Base-by-base conservation (phyloP, 2,329 filamentous ascomycete genomes). In the Pestalotiopsis sp. region DNA sequence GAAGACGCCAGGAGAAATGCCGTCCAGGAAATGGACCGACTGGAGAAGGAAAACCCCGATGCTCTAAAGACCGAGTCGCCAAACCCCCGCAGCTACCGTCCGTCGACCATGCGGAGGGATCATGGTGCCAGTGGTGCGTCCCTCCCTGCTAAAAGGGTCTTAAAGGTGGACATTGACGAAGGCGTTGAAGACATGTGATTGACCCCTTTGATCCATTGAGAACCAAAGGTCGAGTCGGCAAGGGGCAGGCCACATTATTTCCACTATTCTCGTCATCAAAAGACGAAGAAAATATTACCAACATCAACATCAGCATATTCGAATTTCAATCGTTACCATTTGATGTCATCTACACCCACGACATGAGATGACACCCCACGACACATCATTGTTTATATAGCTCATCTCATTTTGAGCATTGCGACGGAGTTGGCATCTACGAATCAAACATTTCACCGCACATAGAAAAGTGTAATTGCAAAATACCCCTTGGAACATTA, bases 1-100 rank as follows among this genome's bases (percentile, higher is more conserved):
- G 81, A 81, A 9, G 86, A 91, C 67, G 89, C 94, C 1, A 83
- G 90, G 64, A 86, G 87, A 39, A 81, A 88, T 66, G 89, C 91
- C 17, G 83, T 83, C 57, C 84, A 84, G 65, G 90, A 93, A 78
- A 85, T 89, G 71, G 84, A 86, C 65, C 86, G 87, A 27, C 77
- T 90, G 23, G 76, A 83, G 67, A 82, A 83, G 14, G 87, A 91
- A 70, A 85, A 87, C 68, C 82, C 85, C 1, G 68, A 68, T 14
- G 68, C 67, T n/a, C 12, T 59, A 5, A 66, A 71, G 27, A 57
- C 68, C 14, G 74, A 77, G 49, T 72, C 81, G 52, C 74, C 75
- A 41, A 85, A 83, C 75, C 76, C 81, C 17, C 81, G 87, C 59
- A 86, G 83, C 56, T 85, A 84, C 69, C 83, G 87, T 17, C 84